Evolutionary conservation across 139 green algal genomes (phyloP), one percentile per base, ranked within the genome.

Genomic region (Coccomyxa sp.): DNA sequence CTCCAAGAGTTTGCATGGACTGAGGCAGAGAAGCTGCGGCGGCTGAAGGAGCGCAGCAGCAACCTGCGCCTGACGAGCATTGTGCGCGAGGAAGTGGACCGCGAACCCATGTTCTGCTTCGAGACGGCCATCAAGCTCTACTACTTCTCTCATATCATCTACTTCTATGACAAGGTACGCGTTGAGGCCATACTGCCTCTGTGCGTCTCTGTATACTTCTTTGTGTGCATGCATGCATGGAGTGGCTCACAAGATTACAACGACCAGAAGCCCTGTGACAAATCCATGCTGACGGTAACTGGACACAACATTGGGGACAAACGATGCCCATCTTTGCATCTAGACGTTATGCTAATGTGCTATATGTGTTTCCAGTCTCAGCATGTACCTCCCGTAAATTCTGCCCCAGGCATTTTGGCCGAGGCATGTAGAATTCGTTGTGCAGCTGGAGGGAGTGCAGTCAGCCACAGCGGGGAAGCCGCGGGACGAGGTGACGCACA

Each of bases 21-120:
- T 0, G 79, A 89, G 63, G 74, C n/a, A 7, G 68, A 67, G 16
- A 59, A 86, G 57, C 80, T 67, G 16, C 13, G 21, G 21, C 78
- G 45, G 81, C 23, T 82, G 58, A 25, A n/a, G 10, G 13, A 28
- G 12, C 79, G 85, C 25, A 45, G 74, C 25, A 16, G 23, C 45
- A 31, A 75, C 66, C 38, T 82, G 27, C 30, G 71, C 10, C 23
- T 38, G 16, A 31, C 17, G n/a, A 23, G 45, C 25, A 51, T 27
- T 31, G 63, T 25, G 63, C 63, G 18, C 18, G 18, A 71, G 18
- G 63, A 71, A 21, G 38, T 90, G 32, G 13, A 67, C 12, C 13
- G 21, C 0, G 81, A 90, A 60, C 91, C 91, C 77, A 91, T 95
- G 85, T 95, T 95, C 75, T 93, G 90, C 81, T 86, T 94, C 60